These are phyloP conservation scores for Exidia glandulosa DNA, from an alignment of 768 basidiomycete genomes.

Conservation along the genomic window DNA sequence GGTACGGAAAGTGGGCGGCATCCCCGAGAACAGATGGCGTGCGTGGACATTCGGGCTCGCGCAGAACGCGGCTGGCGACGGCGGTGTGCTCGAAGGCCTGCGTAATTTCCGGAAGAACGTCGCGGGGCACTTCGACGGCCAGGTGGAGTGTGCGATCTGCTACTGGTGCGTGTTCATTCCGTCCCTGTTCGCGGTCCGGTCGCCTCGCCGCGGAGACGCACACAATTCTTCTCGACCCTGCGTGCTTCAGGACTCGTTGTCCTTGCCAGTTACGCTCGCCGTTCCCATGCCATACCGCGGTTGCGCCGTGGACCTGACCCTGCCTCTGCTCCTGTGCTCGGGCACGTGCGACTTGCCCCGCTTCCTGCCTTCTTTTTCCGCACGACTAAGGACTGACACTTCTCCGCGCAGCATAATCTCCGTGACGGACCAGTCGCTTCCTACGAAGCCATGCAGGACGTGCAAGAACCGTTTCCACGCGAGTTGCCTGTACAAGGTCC, in stretches of 20 bases:
- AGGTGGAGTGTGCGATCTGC: conserved; percentile 93
- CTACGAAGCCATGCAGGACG: conserved; percentile 84
- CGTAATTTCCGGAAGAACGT: conserved; percentile 92
- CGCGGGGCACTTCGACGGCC: conserved; percentile 84
- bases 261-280: too few relatives aligned
- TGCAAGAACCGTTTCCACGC: conserved; percentile 94
- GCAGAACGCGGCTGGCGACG: conserved; percentile 64
- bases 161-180: too few relatives aligned
- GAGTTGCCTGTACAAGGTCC: conserved; percentile 79
- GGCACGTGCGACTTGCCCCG: too few relatives aligned
- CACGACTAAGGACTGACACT: too few relatives aligned
- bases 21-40: conserved; percentile 83
- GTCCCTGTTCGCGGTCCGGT: too few relatives aligned
- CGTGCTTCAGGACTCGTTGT: too few relatives aligned
- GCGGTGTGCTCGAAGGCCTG: conserved; percentile 79
- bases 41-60: conserved; percentile 90
- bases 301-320: too few relatives aligned
- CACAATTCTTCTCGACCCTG: too few relatives aligned
- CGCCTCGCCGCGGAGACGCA: too few relatives aligned
- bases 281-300: too few relatives aligned
- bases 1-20: conserved; percentile 62
- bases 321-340: too few relatives aligned
- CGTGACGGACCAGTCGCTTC: conserved; percentile 76
- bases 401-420: conserved; percentile 68
- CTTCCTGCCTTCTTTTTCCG: too few relatives aligned